Evolutionary conservation across 176 grass and related monocot species (phyloP).

Genomic region (Zea luxurians): DNA sequence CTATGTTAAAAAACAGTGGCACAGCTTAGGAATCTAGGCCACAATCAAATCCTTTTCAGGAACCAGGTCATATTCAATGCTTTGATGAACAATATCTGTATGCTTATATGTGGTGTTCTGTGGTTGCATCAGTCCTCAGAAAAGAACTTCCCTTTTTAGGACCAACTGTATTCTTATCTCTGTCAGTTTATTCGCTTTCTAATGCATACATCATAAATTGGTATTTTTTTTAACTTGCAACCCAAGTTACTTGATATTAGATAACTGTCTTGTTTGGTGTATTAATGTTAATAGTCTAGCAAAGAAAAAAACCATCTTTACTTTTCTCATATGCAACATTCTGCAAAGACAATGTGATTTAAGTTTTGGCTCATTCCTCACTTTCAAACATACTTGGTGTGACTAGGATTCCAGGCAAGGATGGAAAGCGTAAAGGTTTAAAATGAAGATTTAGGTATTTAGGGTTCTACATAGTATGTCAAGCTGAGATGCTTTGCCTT

Average conservation of each 20-base stretch:
- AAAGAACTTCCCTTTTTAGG: neutral
- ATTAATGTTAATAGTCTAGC: neutral
- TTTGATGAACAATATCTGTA: neutral
- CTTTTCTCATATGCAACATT: neutral
- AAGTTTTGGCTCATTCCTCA: conserved; percentile 1
- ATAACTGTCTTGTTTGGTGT: conserved; percentile 11
- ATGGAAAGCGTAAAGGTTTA: conserved; percentile 6
- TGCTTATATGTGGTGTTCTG: neutral
- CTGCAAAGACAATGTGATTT: conserved; percentile 17
- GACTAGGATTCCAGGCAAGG: conserved; percentile 12
- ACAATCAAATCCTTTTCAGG: neutral
- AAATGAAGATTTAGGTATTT: conserved; percentile 25
- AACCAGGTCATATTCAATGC: neutral
- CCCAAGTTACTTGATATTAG: neutral
- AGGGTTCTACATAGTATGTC: conserved; percentile 23
- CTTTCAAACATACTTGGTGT: conserved; percentile 43
- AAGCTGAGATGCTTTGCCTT: conserved; percentile 24
- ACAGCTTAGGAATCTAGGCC: neutral
- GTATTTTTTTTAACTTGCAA: neutral
- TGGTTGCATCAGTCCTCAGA: neutral
- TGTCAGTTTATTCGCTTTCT: neutral
- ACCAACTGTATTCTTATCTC: neutral
- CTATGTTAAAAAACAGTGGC: neutral
- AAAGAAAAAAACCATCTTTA: neutral
- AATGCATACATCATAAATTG: conserved; percentile 10